These are phyloP conservation scores for Exophiala bonariae DNA, from an alignment of 2,329 filamentous ascomycete species.

Conservation along the genomic window DNA sequence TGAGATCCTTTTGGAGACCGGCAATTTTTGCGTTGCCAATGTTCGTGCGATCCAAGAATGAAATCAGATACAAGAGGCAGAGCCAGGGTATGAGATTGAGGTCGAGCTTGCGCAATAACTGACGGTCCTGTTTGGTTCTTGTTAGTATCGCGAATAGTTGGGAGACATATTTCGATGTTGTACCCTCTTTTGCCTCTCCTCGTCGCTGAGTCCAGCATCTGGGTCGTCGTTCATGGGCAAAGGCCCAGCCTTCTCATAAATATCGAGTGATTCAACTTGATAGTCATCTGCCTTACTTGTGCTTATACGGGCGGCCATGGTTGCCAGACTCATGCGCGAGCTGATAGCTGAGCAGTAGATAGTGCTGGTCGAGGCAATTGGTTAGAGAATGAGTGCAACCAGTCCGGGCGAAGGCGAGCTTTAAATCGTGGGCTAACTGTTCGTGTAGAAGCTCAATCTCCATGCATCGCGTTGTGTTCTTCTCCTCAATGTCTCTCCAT, in stretches of 20 bases:
- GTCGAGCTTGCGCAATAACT: conserved; percentile 44
- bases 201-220: conserved; percentile 63
- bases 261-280: not conserved
- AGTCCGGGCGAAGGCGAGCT: no score
- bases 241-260: conserved; percentile 1
- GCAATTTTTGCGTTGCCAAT: conserved; percentile 70
- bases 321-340: no score
- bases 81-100: conserved; percentile 45
- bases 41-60: conserved; percentile 55
- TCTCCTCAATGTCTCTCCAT: no score
- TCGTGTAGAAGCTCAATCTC: no score
- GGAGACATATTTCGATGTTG: not conserved
- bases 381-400: no score
- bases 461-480: no score
- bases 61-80: conserved; percentile 43
- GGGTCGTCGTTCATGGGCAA: conserved; percentile 44
- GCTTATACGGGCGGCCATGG: not conserved
- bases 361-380: no score
- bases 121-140: conserved; percentile 36
- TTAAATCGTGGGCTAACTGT: no score
- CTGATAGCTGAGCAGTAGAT: no score
- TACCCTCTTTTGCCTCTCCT: conserved; percentile 63
- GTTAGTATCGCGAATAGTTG: not conserved
- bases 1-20: conserved; percentile 58
- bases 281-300: not conserved